Percentiles rank a stretch among this genome's conserved stretches.
phyloP scores from a whole-genome alignment of 176 grass and related monocot genomes.

The Pontederia paniculata region DNA sequence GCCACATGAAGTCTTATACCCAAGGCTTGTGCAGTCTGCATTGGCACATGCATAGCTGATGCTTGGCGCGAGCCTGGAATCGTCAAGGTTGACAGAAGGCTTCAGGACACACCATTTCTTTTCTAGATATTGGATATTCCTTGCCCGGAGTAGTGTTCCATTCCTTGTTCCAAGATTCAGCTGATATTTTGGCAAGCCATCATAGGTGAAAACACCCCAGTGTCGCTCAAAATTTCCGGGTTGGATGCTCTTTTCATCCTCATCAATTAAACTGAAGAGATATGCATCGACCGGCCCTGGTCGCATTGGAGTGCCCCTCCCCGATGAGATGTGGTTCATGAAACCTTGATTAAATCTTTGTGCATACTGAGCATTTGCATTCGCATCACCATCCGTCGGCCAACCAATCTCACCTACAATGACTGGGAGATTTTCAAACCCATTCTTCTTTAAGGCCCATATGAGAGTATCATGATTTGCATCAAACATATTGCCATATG shows the following conservation, averaged over 20 bases:
- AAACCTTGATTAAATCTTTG: conserved; percentile 94
- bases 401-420: conserved; percentile 89
- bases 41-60: conserved; percentile 62
- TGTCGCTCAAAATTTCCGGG: conserved; percentile 98
- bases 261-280: conserved; percentile 89
- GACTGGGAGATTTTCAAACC: conserved; percentile 56
- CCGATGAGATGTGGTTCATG: conserved; percentile 54
- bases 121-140: conserved; percentile 54
- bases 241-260: conserved; percentile 94
- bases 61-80: conserved; percentile 35
- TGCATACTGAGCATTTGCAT: conserved; percentile 58
- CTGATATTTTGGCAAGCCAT: conserved; percentile 74
- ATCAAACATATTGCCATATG: conserved; percentile 94
- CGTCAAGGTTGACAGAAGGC: conserved; percentile 38
- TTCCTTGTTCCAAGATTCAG: conserved; percentile 42
- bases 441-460: conserved; percentile 91
- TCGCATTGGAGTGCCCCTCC: conserved; percentile 65
- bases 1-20: conserved; percentile 81
- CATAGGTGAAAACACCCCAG: conserved; percentile 88
- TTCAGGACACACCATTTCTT: conserved; percentile 94
- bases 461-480: conserved; percentile 84
- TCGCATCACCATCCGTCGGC: conserved; percentile 83
- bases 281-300: conserved; percentile 64
- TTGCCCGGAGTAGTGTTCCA: conserved; percentile 28
- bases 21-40: conserved; percentile 89